Evolutionary conservation across 2,329 filamentous ascomycete species (phyloP).

Genomic region (Beauveria bassiana): DNA sequence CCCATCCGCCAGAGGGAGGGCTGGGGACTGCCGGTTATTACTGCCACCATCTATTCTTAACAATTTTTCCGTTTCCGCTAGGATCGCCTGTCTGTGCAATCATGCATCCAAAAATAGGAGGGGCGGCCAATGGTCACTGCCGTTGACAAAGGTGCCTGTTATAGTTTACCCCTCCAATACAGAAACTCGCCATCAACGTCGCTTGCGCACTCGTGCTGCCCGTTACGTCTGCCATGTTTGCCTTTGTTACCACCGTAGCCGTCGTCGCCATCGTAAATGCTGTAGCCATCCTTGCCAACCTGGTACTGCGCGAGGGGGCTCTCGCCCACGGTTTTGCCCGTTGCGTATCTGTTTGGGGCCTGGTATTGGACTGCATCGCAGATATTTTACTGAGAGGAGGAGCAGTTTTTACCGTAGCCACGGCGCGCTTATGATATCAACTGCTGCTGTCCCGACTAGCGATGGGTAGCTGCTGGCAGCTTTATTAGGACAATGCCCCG

Average conservation of each 20-base stretch:
- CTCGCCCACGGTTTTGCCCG: neutral
- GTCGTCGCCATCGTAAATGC: too few relatives aligned
- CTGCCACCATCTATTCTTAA: too few relatives aligned
- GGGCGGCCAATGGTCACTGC: neutral
- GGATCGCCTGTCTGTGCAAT: neutral
- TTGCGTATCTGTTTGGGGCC: neutral
- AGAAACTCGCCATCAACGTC: neutral
- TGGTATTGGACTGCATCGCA: neutral
- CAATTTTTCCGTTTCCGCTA: too few relatives aligned
- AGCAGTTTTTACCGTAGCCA: neutral
- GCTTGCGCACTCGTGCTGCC: too few relatives aligned
- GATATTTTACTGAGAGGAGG: neutral
- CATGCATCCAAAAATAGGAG: neutral
- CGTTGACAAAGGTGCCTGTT: conserved; percentile 1
- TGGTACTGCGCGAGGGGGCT: neutral
- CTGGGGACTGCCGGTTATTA: too few relatives aligned
- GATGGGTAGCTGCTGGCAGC: neutral
- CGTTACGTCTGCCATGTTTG: too few relatives aligned
- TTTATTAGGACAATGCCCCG: neutral
- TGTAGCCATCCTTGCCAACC: neutral
- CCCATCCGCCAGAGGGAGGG: too few relatives aligned
- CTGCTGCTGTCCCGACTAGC: neutral
- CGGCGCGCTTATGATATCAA: neutral
- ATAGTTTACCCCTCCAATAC: neutral
- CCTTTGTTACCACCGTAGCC: neutral